Conservation (phyloP, 2,329 filamentous ascomycete genomes). For the Xylariaceae sp. region DNA sequence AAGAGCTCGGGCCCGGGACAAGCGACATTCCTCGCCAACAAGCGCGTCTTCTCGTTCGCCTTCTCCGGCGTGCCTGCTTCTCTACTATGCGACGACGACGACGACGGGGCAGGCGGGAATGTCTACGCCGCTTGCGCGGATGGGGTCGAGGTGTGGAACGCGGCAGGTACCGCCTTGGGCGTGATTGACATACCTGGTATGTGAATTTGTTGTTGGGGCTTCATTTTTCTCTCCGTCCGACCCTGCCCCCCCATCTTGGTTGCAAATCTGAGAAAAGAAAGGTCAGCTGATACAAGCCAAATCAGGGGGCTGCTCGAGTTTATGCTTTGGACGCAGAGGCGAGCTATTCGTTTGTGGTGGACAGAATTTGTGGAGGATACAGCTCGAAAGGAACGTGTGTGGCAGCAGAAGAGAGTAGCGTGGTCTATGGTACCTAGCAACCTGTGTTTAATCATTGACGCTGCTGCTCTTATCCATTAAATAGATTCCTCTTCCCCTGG, state of each 20-base stretch:
- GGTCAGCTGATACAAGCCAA: constrained; percentile 4
- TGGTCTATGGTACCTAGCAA: neutral
- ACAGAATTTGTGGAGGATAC: constrained; percentile 39
- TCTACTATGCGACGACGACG: constrained; percentile 39
- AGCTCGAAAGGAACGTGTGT: constrained; percentile 21
- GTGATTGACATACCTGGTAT: constrained; percentile 34
- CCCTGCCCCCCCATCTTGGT: too few relatives aligned
- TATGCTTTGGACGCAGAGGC: constrained; percentile 38
- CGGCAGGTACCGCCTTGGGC: constrained; percentile 39
- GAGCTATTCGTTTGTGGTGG: constrained; percentile 45
- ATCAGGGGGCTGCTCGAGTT: constrained; percentile 37
- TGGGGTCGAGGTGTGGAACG: constrained; percentile 45
- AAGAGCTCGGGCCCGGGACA: too few relatives aligned
- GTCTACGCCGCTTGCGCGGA: constrained; percentile 44
- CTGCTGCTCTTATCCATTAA: neutral
- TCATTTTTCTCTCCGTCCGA: neutral
- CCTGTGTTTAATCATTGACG: neutral
- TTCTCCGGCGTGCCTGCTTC: constrained; percentile 40
- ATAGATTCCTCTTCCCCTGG: too few relatives aligned
- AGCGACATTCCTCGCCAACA: constrained; percentile 44
- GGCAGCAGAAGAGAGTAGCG: neutral
- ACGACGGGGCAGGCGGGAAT: constrained; percentile 37
- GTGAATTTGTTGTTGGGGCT: too few relatives aligned
- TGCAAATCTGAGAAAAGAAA: too few relatives aligned
- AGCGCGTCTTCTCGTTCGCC: constrained; percentile 47